Conservation (phyloP, 441 rosid species). For the Raphanus hybrid region DNA sequence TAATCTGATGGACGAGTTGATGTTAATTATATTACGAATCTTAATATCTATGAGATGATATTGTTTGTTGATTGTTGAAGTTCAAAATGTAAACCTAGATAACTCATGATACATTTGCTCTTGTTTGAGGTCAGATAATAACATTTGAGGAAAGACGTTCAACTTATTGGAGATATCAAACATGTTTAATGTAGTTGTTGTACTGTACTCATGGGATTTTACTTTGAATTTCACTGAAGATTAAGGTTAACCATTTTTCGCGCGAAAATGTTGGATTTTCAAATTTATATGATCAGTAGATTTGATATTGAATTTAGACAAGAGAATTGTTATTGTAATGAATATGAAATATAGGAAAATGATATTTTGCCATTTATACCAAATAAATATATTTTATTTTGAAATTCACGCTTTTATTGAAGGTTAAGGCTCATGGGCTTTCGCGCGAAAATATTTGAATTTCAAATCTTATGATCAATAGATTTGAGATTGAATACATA, state of each 20-base stretch:
- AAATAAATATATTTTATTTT: too few relatives aligned
- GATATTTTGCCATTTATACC: too few relatives aligned
- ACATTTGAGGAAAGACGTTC: not conserved
- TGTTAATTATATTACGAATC: not conserved
- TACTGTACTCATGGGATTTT: not conserved
- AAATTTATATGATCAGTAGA: not conserved
- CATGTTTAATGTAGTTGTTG: not conserved
- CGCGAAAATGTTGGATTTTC: not conserved
- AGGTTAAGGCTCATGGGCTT: too few relatives aligned
- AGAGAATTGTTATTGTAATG: not conserved
- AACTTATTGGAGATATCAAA: not conserved
- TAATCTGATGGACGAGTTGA: not conserved
- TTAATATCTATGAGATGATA: not conserved
- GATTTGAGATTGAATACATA: too few relatives aligned
- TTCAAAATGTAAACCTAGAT: not conserved
- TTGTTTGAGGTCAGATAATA: not conserved
- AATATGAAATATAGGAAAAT: not conserved
- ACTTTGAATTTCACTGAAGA: not conserved
- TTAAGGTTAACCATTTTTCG: not conserved
- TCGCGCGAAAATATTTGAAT: too few relatives aligned
- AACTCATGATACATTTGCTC: not conserved
- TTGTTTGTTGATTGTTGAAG: constrained; percentile 2
- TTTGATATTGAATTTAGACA: not conserved
- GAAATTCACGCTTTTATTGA: too few relatives aligned
- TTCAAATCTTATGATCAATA: too few relatives aligned